Conservation (phyloP, 2,329 filamentous ascomycete species). For the Botryotinia calthae region DNA sequence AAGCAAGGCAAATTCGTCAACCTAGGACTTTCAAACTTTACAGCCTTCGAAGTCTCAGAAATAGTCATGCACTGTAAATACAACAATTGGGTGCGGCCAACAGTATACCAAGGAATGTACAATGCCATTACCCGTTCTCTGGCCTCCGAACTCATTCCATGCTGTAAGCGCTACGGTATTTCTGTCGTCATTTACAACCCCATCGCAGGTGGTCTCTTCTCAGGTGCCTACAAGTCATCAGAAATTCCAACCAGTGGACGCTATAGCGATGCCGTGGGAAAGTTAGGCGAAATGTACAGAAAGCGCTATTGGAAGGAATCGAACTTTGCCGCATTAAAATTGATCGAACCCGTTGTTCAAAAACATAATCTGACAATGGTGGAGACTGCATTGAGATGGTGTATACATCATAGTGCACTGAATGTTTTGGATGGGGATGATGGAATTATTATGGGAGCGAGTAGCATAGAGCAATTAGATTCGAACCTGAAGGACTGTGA, state of each 20-base stretch:
- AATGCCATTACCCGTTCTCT: slow-evolving; percentile 75
- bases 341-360: slow-evolving; percentile 58
- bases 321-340: slow-evolving; percentile 57
- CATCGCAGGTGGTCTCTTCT: slow-evolving; percentile 75
- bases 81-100: slow-evolving; percentile 66
- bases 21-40: slow-evolving; percentile 80
- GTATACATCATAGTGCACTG: slow-evolving; percentile 56
- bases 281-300: slow-evolving; percentile 51
- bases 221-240: slow-evolving; percentile 60
- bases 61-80: slow-evolving; percentile 75
- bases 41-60: slow-evolving; percentile 84
- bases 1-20: slow-evolving; percentile 79
- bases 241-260: slow-evolving; percentile 59
- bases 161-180: slow-evolving; percentile 72
- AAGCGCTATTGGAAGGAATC: slow-evolving; percentile 61
- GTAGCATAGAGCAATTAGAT: slow-evolving; percentile 42
- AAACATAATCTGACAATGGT: slow-evolving; percentile 58
- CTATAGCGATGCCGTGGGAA: slow-evolving; percentile 56
- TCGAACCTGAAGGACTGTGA: slow-evolving; percentile 45
- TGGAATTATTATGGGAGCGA: slow-evolving; percentile 45
- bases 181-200: slow-evolving; percentile 83
- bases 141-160: slow-evolving; percentile 70
- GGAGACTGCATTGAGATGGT: slow-evolving; percentile 60
- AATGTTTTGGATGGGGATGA: slow-evolving; percentile 49
- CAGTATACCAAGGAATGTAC: slow-evolving; percentile 85